Conservation (phyloP, 1,139 yeast species). For the Pichia cactophila region DNA sequence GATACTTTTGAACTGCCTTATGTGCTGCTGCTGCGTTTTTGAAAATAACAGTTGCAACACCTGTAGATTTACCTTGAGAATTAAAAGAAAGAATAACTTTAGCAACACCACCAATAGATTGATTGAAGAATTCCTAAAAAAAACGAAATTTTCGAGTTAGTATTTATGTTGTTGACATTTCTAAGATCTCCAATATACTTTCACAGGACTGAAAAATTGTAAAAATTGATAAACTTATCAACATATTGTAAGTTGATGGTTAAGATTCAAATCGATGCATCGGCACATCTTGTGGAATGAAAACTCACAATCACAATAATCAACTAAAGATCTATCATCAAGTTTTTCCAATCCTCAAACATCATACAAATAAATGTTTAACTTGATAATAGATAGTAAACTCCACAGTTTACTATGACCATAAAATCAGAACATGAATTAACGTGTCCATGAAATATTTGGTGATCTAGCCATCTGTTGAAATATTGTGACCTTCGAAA, state of each 20-base stretch:
- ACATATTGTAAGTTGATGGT: neutral
- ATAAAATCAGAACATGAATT: neutral
- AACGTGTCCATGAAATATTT: neutral
- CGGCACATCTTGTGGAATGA: neutral
- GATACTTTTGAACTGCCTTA: constrained; percentile 73
- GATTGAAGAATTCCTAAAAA: constrained; percentile 75
- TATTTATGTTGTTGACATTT: constrained; percentile 4
- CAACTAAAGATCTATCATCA: neutral
- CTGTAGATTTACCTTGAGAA: constrained; percentile 84
- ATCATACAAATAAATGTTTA: too few relatives aligned
- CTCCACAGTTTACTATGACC: neutral
- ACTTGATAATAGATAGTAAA: neutral
- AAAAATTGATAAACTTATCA: neutral
- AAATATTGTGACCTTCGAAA: neutral
- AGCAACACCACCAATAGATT: constrained; percentile 81
- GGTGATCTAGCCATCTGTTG: neutral
- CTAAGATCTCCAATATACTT: neutral
- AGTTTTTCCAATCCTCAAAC: neutral
- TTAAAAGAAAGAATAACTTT: constrained; percentile 71
- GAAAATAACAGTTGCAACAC: constrained; percentile 84
- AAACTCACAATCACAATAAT: neutral
- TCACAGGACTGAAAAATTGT: neutral
- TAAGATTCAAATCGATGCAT: neutral
- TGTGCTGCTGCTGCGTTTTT: constrained; percentile 60
- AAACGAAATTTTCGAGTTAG: constrained; percentile 12